phyloP scores from a whole-genome alignment of 495 filamentous ascomycete species.

The Penicillium paradoxum region DNA sequence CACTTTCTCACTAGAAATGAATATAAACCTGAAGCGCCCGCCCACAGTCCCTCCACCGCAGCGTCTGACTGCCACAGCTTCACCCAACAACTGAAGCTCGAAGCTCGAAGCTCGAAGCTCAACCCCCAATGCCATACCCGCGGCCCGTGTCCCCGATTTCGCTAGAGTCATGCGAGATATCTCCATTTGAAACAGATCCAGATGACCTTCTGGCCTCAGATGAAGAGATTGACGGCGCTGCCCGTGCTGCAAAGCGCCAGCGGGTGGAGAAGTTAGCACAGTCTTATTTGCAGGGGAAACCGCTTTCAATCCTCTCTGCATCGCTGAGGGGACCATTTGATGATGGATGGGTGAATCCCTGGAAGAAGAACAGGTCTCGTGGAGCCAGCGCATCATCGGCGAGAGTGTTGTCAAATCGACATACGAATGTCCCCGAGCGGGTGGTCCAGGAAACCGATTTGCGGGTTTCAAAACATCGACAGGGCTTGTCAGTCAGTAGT shows the following conservation, averaged over 20 bases:
- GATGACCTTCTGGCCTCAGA: constrained; percentile 54
- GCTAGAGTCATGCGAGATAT: constrained; percentile 45
- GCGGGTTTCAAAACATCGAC: constrained; percentile 2
- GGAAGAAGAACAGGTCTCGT: constrained; percentile 39
- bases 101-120: constrained; percentile 14
- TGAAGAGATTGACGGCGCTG: constrained; percentile 47
- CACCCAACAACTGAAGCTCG: constrained; percentile 7
- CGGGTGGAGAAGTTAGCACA: constrained; percentile 56
- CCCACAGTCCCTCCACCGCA: constrained; percentile 15
- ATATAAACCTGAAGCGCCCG: constrained; percentile 3
- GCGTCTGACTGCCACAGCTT: constrained; percentile 19
- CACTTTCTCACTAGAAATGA: constrained; percentile 26
- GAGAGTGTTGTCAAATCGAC: background rate
- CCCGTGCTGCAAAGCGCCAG: constrained; percentile 46
- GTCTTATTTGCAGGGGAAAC: constrained; percentile 53
- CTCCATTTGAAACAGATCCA: constrained; percentile 30
- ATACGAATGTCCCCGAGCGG: background rate
- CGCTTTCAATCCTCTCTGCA: constrained; percentile 57
- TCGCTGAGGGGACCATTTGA: constrained; percentile 60
- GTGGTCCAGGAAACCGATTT: constrained; percentile 21
- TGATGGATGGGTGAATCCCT: constrained; percentile 61
- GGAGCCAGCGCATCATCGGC: background rate
- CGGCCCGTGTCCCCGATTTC: constrained; percentile 37
- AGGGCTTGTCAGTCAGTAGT: constrained; percentile 1
- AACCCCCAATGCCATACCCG: constrained; percentile 35